Evolutionary conservation across 306 rosid species (phyloP), one percentile per base, ranked within the genome.

Genomic region (Casuarina equisetifolia): DNA sequence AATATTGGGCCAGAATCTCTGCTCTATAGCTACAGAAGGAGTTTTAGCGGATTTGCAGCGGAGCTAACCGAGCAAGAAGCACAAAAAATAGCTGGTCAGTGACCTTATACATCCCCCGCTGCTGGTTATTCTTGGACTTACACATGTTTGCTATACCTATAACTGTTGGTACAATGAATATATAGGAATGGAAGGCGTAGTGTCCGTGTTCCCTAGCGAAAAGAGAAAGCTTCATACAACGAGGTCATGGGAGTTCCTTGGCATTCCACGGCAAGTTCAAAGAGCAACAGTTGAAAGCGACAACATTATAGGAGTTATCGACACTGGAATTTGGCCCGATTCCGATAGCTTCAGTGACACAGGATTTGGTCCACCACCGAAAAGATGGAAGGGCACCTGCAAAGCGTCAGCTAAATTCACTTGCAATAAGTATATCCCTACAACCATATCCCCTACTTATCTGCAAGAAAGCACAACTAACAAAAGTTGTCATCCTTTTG

Each of bases 171-270:
- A 40, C 8, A 42, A 66, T 8, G 50, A 17, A 40, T n/a, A 66
- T 80, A 75, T 70, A 87, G 91, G 69, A 73, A 76, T 78, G 78
- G 79, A 78, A 17, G 84, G 85, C 0, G 90, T 90, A 4, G 84
- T 90, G 63, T 83, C 93, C 4, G 93, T 89, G 12, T 88, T 90
- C 73, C 88, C 81, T 6, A 84, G 40, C 48, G 17, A 9, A 81
- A 79, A 75, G 76, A 70, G 36, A 32, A 62, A 76, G 8, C 88
- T 82, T 40, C 88, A 70, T 2, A 90, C 92, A 38, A 90, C 95
- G 61, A 86, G 58, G 72, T 90, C 91, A 6, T 90, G 91, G 90
- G 85, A 90, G 58, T 90, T 90, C 74, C 51, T 90, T 73, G 95
- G 92, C 4, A 79, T 90, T 48, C 77, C 84, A 0, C 32, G 32